Base-by-base conservation (phyloP, 2,329 filamentous ascomycete species). In the Xylariales sp. region DNA sequence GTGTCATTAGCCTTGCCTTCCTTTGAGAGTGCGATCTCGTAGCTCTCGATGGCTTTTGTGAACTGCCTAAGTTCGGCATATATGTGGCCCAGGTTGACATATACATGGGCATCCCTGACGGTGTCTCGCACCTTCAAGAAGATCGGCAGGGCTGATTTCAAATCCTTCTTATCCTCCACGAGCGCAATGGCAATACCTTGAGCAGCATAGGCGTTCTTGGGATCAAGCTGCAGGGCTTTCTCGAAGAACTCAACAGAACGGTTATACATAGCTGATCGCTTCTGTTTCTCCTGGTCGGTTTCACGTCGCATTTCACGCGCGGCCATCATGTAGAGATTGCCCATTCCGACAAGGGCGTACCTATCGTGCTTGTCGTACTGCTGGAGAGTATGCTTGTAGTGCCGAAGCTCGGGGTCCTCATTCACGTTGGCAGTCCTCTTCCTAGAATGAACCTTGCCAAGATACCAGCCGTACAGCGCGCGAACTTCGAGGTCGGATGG, bases 161-260 rank as follows among this genome's bases (percentile, higher is more conserved):
- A 83, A 53, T 97, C 89, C 61, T 93, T 96, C 67, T 85, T 93
- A 59, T 97, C 91, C 59, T 98, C 93, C 1, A 93, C 83, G 19
- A 98, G 71, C 7, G 91, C 90, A 55, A 98, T 97, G 12, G 88
- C 93, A 47, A 98, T 81, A 43, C 94, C 93, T 58, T 98, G 93
- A 2, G 93, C 93, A 6, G 94, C 94, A 59, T 95, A 95, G 0
- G 93, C 91, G 51, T 97, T 98, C 66, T 85, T 89, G 1, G 89
- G 82, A 54, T 98, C 93, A n/a, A 98, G 70, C 46, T 94, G 88
- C 16, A 98, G 70, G 5, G 91, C 91, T 66, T 98, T 98, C 59
- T 97, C 93, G 52, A 96, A 98, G 64, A 98, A 98, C 58, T 98
- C 94, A 10, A 97, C 90, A 0, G 93, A 90, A 49, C 91, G 89